Percentiles rank a stretch among this genome's conserved stretches.
phyloP scores from a whole-genome alignment of 1,139 yeast genomes.

The Sugiyamaella pinicola region DNA sequence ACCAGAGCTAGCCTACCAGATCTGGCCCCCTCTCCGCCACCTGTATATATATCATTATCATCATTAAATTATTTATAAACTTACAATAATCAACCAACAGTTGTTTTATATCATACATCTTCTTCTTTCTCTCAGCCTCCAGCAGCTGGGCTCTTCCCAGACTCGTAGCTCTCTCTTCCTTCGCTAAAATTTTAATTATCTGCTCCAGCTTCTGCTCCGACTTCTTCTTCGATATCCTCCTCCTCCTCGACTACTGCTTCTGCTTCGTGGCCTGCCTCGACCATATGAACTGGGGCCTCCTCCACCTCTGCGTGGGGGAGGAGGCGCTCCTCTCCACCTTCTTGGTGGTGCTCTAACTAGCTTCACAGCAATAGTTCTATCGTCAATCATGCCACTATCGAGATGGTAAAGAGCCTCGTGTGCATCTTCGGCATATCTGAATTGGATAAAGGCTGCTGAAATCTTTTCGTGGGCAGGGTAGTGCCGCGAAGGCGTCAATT shows the following conservation, averaged over 20 bases:
- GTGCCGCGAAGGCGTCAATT: slow-evolving; percentile 22
- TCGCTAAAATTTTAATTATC: no score
- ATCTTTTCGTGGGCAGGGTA: slow-evolving; percentile 13
- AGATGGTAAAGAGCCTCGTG: slow-evolving; percentile 30
- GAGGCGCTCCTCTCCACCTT: slow-evolving; percentile 14
- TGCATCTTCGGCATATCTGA: slow-evolving; percentile 31
- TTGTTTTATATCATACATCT: background rate
- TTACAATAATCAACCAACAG: background rate
- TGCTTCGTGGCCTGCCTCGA: slow-evolving; percentile 6
- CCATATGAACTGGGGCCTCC: slow-evolving; percentile 14
- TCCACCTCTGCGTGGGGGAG: slow-evolving; percentile 17
- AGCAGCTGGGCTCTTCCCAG: slow-evolving; percentile 8
- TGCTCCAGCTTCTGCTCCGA: slow-evolving; percentile 9
- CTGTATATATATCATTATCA: slow-evolving; percentile 12
- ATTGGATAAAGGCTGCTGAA: slow-evolving; percentile 30
- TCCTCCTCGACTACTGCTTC: slow-evolving; percentile 10
- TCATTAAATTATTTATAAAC: slow-evolving; percentile 1
- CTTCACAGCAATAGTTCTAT: slow-evolving; percentile 27
- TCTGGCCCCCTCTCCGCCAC: no score
- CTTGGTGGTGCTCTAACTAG: slow-evolving; percentile 21
- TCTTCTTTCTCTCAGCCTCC: no score
- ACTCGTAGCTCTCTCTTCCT: background rate
- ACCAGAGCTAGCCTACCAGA: background rate
- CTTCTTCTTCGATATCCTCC: background rate
- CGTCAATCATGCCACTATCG: slow-evolving; percentile 38